A percentile compares a stretch with the other conserved stretches of the same genome.
phyloP scores from a whole-genome alignment of 352 stramenopile genomes.

The Globisporangium polare region DNA sequence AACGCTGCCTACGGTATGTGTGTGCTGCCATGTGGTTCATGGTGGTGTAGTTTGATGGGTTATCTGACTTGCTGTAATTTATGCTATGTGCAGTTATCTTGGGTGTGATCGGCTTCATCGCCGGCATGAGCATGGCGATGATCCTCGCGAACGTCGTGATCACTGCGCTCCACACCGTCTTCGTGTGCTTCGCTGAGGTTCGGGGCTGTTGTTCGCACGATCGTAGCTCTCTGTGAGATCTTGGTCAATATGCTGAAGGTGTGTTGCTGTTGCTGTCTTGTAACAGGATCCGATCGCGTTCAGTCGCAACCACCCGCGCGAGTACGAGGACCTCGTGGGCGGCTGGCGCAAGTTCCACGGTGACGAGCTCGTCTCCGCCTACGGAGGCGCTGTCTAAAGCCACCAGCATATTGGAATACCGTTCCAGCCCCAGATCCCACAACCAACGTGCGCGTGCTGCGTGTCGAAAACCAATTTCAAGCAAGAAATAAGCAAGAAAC shows the following conservation, averaged over 20 bases:
- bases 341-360: constrained; percentile 82
- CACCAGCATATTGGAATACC: neutral
- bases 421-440: neutral
- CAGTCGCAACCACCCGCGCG: constrained; percentile 74
- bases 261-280: constrained; percentile 3
- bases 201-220: neutral
- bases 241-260: constrained; percentile 10
- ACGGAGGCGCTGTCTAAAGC: constrained; percentile 68
- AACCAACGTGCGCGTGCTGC: neutral
- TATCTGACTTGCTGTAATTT: neutral
- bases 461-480: constrained; percentile 3
- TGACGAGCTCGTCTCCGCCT: constrained; percentile 64
- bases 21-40: neutral
- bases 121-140: constrained; percentile 78
- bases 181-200: constrained; percentile 87
- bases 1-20: constrained; percentile 38
- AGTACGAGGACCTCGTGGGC: constrained; percentile 74
- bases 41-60: neutral
- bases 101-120: constrained; percentile 70
- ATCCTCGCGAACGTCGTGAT: constrained; percentile 82
- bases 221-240: neutral
- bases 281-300: constrained; percentile 71
- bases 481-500: neutral
- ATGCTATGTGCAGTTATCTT: constrained; percentile 27
- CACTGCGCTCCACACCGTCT: constrained; percentile 80